Evolutionary conservation across 2,329 filamentous ascomycete genomes (phyloP).

Genomic region (Monilinia vaccinii-corymbosi): DNA sequence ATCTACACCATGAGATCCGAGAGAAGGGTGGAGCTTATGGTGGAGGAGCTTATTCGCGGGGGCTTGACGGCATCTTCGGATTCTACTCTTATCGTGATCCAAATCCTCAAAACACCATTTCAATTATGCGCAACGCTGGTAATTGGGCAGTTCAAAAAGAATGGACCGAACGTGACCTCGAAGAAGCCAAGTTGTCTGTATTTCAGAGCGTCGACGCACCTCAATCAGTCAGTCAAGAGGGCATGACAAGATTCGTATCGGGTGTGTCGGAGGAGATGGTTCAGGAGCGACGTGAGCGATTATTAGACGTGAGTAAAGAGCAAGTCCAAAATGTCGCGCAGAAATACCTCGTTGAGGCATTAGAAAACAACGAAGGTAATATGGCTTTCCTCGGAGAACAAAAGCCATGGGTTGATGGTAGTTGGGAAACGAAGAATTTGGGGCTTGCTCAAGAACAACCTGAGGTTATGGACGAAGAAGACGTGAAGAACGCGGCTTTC

Average conservation of each 20-base stretch:
- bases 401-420: constrained; percentile 65
- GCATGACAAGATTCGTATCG: constrained; percentile 75
- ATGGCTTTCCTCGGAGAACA: constrained; percentile 74
- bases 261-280: constrained; percentile 85
- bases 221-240: constrained; percentile 76
- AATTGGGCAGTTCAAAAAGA: constrained; percentile 71
- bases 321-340: constrained; percentile 77
- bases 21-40: constrained; percentile 97
- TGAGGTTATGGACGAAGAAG: constrained; percentile 25
- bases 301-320: constrained; percentile 76
- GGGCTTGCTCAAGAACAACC: constrained; percentile 45
- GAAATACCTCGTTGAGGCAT: constrained; percentile 63
- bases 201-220: constrained; percentile 92
- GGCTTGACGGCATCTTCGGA: constrained; percentile 77
- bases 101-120: constrained; percentile 80
- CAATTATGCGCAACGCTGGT: constrained; percentile 75
- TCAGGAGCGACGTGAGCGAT: constrained; percentile 69
- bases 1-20: constrained; percentile 92
- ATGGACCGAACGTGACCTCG: constrained; percentile 78
- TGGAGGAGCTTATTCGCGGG: constrained; percentile 74
- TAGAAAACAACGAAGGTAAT: constrained; percentile 50
- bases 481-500: constrained; percentile 22
- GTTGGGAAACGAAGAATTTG: constrained; percentile 71
- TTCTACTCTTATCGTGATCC: constrained; percentile 97
- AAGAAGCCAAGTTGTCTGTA: constrained; percentile 91